phyloP scores from a whole-genome alignment of 805 yeast species.

The Myxozyma kluyveri region DNA sequence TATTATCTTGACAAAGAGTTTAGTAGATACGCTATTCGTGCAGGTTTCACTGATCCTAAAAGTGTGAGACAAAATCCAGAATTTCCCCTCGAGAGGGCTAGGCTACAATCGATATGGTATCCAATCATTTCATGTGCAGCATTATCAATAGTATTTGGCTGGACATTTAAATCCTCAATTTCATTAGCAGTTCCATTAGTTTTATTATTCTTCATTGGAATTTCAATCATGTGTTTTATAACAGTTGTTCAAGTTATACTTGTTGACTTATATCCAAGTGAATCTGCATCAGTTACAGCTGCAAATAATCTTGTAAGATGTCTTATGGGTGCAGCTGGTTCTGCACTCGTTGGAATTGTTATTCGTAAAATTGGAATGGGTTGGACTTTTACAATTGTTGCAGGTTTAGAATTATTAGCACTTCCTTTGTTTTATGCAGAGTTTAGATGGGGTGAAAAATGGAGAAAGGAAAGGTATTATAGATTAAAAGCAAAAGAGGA shows the following conservation, averaged over 20 bases:
- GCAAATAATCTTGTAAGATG: constrained; percentile 72
- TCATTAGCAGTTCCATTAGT: constrained; percentile 54
- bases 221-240: constrained; percentile 50
- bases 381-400: constrained; percentile 73
- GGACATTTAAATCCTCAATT: constrained; percentile 59
- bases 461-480: constrained; percentile 17
- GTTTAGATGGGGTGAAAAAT: constrained; percentile 14
- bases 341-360: constrained; percentile 68
- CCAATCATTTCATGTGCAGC: constrained; percentile 32
- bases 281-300: constrained; percentile 73
- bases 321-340: constrained; percentile 62
- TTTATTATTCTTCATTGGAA: constrained; percentile 55
- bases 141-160: constrained; percentile 50
- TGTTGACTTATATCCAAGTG: constrained; percentile 69
- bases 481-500: no score
- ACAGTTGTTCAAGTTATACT: constrained; percentile 58
- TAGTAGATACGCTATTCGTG: constrained; percentile 5
- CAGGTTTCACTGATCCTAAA: constrained; percentile 16
- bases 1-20: constrained; percentile 40
- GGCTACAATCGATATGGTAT: constrained; percentile 11
- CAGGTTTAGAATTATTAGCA: constrained; percentile 32
- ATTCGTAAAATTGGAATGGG: constrained; percentile 61
- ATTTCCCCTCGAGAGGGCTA: constrained; percentile 26
- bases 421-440: constrained; percentile 14
- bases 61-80: constrained; percentile 19